Evolutionary conservation across 495 filamentous ascomycete species (phyloP), one percentile per base, ranked within the genome.

Genomic region (Margaritispora aquatica): DNA sequence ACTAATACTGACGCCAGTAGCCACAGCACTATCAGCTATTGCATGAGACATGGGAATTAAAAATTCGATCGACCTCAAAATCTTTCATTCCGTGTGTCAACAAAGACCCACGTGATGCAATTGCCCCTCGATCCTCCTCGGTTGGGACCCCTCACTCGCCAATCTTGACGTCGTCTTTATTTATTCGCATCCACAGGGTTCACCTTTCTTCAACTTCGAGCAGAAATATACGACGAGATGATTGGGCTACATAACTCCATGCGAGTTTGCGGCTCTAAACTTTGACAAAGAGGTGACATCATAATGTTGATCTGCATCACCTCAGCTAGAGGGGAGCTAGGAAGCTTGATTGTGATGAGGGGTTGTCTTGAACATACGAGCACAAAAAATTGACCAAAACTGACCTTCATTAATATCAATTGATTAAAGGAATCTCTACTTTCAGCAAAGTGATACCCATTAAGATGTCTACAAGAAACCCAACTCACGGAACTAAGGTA

Each of bases 401-500:
- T 3, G 2, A 44, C 7, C 11, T 44, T 10, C 38, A 44, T n/a
- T n/a, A n/a, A n/a, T n/a, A n/a, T n/a, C n/a, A n/a, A n/a, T n/a
- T n/a, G n/a, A n/a, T n/a, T n/a, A n/a, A n/a, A n/a, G n/a, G n/a
- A n/a, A n/a, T n/a, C n/a, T n/a, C n/a, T n/a, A n/a, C n/a, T n/a
- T n/a, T n/a, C n/a, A 13, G 17, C 50, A 13, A 52, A 10, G 1
- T 29, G 3, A 17, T 10, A 26, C 22, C 2, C 53, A 58, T 9
- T 27, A 64, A n/a, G n/a, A n/a, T 64, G 62, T 64, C 58, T 38
- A 48, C 23, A 47, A 52, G 8, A 10, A 65, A 61, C 31, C 58
- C 63, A 50, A 58, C 34, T 5, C 34, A 59, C 26, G 63, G 63
- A 17, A 61, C 54, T 2, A 65, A 65, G 63, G 63, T 61, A 58